Percentiles rank a stretch among this genome's conserved stretches.
phyloP scores from a whole-genome alignment of 768 basidiomycete genomes.

The Leucocoprinus leucothites region DNA sequence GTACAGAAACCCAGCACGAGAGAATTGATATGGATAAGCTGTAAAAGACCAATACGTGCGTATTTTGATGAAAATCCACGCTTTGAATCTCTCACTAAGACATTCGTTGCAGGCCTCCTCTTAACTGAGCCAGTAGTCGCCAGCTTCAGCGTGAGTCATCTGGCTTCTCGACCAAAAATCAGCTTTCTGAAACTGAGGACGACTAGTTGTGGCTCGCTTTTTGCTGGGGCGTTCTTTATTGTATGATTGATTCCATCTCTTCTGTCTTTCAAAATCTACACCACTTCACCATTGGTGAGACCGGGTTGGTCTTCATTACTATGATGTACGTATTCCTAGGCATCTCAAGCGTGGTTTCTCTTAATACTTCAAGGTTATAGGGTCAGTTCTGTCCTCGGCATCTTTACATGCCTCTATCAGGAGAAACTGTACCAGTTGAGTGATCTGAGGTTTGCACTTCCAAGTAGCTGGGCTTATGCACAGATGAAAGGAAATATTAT shows the following conservation, averaged over 20 bases:
- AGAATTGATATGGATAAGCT: slow-evolving; percentile 64
- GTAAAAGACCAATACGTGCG: slow-evolving; percentile 70
- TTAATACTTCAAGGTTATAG: slow-evolving; percentile 26
- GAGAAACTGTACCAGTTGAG: slow-evolving; percentile 46
- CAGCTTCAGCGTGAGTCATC: slow-evolving; percentile 64
- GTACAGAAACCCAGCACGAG: slow-evolving; percentile 50
- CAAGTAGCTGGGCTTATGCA: too few species aligned
- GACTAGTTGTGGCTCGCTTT: slow-evolving; percentile 68
- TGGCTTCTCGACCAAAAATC: slow-evolving; percentile 24
- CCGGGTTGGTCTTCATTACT: slow-evolving; percentile 57
- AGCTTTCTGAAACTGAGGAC: background rate
- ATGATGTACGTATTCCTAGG: slow-evolving; percentile 41
- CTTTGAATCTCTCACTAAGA: background rate
- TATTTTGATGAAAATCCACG: slow-evolving; percentile 14
- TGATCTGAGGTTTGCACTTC: too few species aligned
- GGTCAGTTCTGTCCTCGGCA: slow-evolving; percentile 51
- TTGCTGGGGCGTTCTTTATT: slow-evolving; percentile 74
- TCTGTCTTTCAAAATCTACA: slow-evolving; percentile 53
- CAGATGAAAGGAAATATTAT: slow-evolving; percentile 27
- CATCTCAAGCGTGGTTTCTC: too few species aligned
- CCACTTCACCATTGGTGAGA: slow-evolving; percentile 53
- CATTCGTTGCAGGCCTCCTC: slow-evolving; percentile 46
- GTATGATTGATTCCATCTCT: slow-evolving; percentile 46
- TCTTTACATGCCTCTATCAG: slow-evolving; percentile 43
- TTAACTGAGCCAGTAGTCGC: slow-evolving; percentile 72